These are phyloP conservation scores for Yarrowia bubula DNA, from an alignment of 805 yeast species.

Conservation along the genomic window DNA sequence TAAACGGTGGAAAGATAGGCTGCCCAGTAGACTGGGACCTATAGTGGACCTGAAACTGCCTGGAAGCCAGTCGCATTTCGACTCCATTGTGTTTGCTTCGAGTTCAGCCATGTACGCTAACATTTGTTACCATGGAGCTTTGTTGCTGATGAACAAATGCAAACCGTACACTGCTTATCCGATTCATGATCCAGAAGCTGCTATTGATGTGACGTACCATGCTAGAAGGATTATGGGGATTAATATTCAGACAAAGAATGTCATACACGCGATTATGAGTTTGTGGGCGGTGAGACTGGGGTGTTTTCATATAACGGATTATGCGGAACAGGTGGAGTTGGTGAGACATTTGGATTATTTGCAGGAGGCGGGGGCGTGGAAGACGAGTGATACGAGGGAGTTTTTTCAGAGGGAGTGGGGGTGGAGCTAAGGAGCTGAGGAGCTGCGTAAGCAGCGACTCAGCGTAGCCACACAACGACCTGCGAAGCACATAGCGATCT, in stretches of 20 bases:
- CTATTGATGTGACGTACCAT: background rate
- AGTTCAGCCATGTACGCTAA: slow-evolving; percentile 16
- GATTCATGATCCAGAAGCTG: slow-evolving; percentile 10
- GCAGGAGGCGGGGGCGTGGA: slow-evolving; percentile 18
- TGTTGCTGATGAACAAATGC: slow-evolving; percentile 1
- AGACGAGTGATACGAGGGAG: slow-evolving; percentile 14
- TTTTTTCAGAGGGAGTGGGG: slow-evolving; percentile 4
- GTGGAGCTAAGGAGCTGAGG: background rate
- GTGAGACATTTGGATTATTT: background rate
- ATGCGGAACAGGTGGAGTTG: slow-evolving; percentile 15
- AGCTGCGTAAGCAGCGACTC: background rate
- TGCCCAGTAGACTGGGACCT: background rate
- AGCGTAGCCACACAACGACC: background rate
- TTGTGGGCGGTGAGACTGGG: slow-evolving; percentile 20
- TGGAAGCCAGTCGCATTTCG: background rate
- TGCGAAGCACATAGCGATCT: background rate
- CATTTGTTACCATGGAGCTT: slow-evolving; percentile 9
- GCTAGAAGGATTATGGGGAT: background rate
- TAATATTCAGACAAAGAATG: slow-evolving; percentile 5
- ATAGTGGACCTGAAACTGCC: background rate
- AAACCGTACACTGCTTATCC: slow-evolving; percentile 21
- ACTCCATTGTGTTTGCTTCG: slow-evolving; percentile 4
- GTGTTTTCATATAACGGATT: background rate
- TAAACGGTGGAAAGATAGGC: slow-evolving; percentile 5
- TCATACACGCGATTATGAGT: slow-evolving; percentile 15